These are phyloP conservation scores for Brassica incana DNA, from an alignment of 345 rosid genomes.

Conservation along the genomic window DNA sequence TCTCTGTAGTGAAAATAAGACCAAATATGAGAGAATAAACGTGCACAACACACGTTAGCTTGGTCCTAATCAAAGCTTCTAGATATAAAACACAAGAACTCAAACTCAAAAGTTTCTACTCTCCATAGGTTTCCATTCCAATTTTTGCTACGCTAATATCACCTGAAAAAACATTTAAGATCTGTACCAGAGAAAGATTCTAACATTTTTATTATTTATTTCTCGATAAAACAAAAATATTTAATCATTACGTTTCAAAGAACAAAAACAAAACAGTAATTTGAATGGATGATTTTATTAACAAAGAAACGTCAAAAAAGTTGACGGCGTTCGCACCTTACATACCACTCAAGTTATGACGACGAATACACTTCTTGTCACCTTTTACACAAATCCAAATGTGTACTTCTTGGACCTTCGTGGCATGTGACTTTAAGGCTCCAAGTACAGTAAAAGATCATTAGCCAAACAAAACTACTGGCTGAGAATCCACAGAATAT, in stretches of 20 bases:
- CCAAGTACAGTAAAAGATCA: conserved; percentile 3
- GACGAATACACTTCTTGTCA: neutral
- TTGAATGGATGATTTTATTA: neutral
- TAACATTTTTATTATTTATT: too few species aligned
- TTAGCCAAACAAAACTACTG: neutral
- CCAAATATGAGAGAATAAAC: neutral
- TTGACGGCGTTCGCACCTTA: neutral
- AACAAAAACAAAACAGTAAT: neutral
- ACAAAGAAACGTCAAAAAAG: neutral
- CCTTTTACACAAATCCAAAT: neutral
- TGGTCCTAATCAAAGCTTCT: neutral
- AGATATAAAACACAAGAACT: too few species aligned
- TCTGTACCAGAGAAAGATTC: too few species aligned
- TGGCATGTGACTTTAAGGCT: neutral
- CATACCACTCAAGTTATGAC: neutral
- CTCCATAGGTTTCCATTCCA: too few species aligned
- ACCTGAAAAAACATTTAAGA: too few species aligned
- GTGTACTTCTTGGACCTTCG: neutral
- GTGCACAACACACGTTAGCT: neutral
- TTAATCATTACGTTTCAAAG: neutral
- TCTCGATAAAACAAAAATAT: neutral
- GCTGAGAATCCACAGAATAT: neutral
- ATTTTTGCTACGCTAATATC: too few species aligned
- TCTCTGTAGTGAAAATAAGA: neutral
- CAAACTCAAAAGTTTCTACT: too few species aligned